Evolutionary conservation across 805 yeast species (phyloP).

Genomic region (Saturnispora quitensis): DNA sequence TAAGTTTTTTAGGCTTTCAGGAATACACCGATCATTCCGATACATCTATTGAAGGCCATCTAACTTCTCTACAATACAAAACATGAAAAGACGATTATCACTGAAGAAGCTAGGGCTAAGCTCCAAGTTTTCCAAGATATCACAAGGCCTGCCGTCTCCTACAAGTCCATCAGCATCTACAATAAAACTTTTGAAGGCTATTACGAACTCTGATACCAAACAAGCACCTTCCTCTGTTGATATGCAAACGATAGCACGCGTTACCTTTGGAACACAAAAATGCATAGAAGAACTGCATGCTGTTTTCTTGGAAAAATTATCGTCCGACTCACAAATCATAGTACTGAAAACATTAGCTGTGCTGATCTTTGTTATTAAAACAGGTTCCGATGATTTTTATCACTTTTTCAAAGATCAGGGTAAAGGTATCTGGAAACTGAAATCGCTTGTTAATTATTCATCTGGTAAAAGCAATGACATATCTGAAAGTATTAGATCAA

Average conservation of each 20-base stretch:
- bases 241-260: conserved; percentile 5
- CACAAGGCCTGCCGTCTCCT: neutral
- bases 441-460: conserved; percentile 2
- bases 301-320: neutral
- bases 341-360: conserved; percentile 4
- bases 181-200: neutral
- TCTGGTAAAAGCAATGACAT: neutral
- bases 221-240: conserved; percentile 6
- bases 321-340: neutral
- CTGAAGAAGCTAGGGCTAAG: neutral
- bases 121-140: neutral
- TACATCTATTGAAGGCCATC: neutral
- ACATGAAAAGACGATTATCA: conserved; percentile 3
- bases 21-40: neutral
- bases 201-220: conserved; percentile 1
- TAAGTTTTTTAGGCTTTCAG: neutral
- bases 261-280: neutral
- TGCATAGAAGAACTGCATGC: neutral
- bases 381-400: conserved; percentile 7
- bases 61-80: neutral
- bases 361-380: conserved; percentile 4
- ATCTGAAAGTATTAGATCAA: neutral
- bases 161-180: neutral
- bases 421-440: conserved; percentile 5
- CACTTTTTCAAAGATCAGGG: neutral